phyloP scores from a whole-genome alignment of 2,329 filamentous ascomycete species.

The Pseudogymnoascus sp. region DNA sequence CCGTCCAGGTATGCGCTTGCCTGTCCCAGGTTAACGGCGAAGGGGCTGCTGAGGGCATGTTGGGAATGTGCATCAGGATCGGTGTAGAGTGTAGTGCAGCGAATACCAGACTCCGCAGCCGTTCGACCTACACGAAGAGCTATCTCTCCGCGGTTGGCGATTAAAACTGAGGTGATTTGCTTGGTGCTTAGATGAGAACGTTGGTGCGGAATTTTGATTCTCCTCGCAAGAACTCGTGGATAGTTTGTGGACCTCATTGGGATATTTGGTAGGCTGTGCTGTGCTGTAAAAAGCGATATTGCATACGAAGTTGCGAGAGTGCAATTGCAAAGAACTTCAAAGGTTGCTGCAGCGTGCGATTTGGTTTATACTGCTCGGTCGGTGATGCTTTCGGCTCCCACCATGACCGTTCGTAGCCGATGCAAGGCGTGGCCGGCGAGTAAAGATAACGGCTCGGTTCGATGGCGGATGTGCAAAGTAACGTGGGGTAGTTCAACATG shows the following conservation, averaged over 20 bases:
- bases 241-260: slow-evolving; percentile 2
- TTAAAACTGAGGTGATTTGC: slow-evolving; percentile 71
- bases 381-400: slow-evolving; percentile 1
- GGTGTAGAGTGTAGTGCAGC: slow-evolving; percentile 90
- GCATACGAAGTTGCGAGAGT: not conserved
- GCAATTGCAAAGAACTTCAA: not conserved
- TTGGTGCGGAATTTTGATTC: not conserved
- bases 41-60: slow-evolving; percentile 77
- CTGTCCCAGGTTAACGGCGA: slow-evolving; percentile 74
- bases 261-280: not conserved
- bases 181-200: slow-evolving; percentile 22
- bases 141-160: slow-evolving; percentile 96
- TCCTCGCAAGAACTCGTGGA: not conserved
- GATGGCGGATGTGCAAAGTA: not conserved
- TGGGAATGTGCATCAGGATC: slow-evolving; percentile 81
- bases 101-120: slow-evolving; percentile 78
- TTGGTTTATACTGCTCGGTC: not conserved
- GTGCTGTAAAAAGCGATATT: not conserved
- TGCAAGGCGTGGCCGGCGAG: not conserved
- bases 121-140: slow-evolving; percentile 87
- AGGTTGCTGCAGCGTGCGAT: not conserved
- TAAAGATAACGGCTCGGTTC: not conserved
- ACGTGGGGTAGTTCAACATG: not conserved
- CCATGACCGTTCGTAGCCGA: slow-evolving; percentile 5
- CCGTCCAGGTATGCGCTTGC: slow-evolving; percentile 87